phyloP scores from a whole-genome alignment of 345 rosid species.

The Garcia nutans region DNA sequence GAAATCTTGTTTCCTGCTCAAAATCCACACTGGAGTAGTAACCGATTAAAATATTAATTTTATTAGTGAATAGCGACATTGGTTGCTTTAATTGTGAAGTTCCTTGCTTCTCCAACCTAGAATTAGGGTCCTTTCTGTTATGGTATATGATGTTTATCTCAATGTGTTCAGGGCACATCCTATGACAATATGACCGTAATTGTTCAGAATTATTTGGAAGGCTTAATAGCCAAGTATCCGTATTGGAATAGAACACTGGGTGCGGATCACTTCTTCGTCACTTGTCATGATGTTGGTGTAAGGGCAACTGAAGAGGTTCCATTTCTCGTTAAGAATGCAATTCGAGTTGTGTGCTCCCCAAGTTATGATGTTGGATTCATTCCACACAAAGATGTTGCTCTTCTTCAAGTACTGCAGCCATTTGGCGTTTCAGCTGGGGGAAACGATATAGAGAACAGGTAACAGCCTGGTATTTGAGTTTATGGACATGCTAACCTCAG shows the following conservation, averaged over 20 bases:
- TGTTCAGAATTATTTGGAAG: conserved; percentile 66
- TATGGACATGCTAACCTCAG: background rate
- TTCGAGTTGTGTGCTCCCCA: conserved; percentile 94
- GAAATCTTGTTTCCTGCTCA: background rate
- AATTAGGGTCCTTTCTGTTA: background rate
- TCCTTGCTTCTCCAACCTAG: background rate
- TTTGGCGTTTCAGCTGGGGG: conserved; percentile 95
- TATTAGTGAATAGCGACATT: background rate
- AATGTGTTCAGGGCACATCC: conserved; percentile 68
- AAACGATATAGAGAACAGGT: conserved; percentile 79
- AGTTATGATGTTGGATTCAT: conserved; percentile 90
- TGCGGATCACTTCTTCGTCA: conserved; percentile 95
- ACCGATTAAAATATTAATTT: background rate
- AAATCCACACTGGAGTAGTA: background rate
- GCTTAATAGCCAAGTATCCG: conserved; percentile 70
- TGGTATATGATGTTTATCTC: conserved; percentile 1
- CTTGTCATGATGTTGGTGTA: conserved; percentile 95
- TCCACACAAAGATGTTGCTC: conserved; percentile 97
- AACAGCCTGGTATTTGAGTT: background rate
- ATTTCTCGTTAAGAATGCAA: conserved; percentile 76
- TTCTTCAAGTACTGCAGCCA: conserved; percentile 93
- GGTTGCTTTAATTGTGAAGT: background rate
- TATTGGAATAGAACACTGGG: conserved; percentile 97
- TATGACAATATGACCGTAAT: conserved; percentile 93
- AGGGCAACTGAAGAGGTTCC: conserved; percentile 88